Evolutionary conservation across 257 asterid species (phyloP), one percentile per base, ranked within the genome.

Genomic region (Nicotiana tabacum): DNA sequence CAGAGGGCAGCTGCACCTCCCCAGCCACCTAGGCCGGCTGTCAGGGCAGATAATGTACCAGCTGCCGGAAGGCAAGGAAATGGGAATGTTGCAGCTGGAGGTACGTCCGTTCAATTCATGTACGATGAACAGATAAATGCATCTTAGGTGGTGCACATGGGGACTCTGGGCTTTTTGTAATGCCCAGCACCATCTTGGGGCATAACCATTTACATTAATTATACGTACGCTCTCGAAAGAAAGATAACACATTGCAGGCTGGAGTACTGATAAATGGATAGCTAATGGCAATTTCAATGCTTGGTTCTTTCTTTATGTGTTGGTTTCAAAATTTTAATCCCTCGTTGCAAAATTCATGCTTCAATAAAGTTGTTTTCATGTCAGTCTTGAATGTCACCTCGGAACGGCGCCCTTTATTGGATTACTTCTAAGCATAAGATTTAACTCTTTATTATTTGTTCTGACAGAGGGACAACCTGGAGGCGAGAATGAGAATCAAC

Each of bases 1-100:
- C 94, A 88, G 79, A 88, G 97, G 87, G 96, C 94, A 12, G 98
- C 95, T 90, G 93, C 94, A 67, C 99, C 97, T 66, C 97, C 90
- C 10, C 91, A 86, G 82, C 94, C 91, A 81, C 97, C 94, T 32
- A 89, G 95, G 87, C 90, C 95, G 83, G 92, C 90, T 55, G 91
- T 30, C 51, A 83, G 93, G 87, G 91, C 92, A 70, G 98, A 90
- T 55, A 90, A 90, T 88, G 66, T 80, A 80, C 88, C 91, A 60
- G 95, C 85, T 33, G 94, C 85, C 66, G 98, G 88, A 72, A 90
- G 90, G 84, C 91, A 81, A 64, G 95, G 89, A 77, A 87, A 92
- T 89, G 97, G 87, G 72, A 90, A 92, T 82, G 96, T 76, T 82
- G 92, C 83, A 82, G 83, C 88, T 15, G 91, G 90, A 83, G 98